These are phyloP conservation scores for Tolypocladium cylindrosporum DNA, from an alignment of 2,329 filamentous ascomycete species.

Conservation along the genomic window DNA sequence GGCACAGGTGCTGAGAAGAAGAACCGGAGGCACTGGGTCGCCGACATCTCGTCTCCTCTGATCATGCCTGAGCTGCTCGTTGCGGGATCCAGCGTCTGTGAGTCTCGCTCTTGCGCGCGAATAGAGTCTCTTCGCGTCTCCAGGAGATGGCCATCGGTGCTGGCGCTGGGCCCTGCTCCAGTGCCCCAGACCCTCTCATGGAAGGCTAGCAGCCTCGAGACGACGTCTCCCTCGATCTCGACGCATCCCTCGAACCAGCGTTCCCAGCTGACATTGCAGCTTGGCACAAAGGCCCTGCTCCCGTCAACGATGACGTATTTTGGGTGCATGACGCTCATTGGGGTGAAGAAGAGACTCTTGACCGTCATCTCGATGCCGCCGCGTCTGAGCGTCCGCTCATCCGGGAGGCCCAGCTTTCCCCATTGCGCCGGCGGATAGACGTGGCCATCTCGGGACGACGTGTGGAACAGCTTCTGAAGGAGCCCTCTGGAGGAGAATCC, in stretches of 20 bases:
- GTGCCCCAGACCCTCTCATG: constrained; percentile 58
- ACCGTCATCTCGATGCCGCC: constrained; percentile 57
- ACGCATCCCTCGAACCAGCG: constrained; percentile 77
- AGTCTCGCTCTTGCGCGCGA: neutral
- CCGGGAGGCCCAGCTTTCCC: constrained; percentile 55
- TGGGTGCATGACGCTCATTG: constrained; percentile 80
- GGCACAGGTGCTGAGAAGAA: constrained; percentile 21
- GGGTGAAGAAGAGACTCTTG: constrained; percentile 70
- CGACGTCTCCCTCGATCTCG: constrained; percentile 51
- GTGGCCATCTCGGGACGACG: constrained; percentile 50
- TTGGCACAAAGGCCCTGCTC: constrained; percentile 56
- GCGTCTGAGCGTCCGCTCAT: constrained; percentile 36
- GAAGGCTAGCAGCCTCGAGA: constrained; percentile 54
- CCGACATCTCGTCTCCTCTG: constrained; percentile 10
- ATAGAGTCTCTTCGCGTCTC: neutral
- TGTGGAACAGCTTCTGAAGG: constrained; percentile 66
- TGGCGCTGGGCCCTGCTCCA: constrained; percentile 7
- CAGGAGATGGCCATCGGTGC: neutral
- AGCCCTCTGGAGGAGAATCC: constrained; percentile 68
- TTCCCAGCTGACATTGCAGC: constrained; percentile 81
- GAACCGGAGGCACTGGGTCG: constrained; percentile 19
- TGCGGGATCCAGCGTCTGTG: neutral
- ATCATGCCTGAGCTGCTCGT: constrained; percentile 6
- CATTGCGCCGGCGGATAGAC: constrained; percentile 51
- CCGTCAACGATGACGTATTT: constrained; percentile 73